Evolutionary conservation across 177 flowering plant species (phyloP), one percentile per base, ranked within the genome.

Genomic region (Vitis hybrid): DNA sequence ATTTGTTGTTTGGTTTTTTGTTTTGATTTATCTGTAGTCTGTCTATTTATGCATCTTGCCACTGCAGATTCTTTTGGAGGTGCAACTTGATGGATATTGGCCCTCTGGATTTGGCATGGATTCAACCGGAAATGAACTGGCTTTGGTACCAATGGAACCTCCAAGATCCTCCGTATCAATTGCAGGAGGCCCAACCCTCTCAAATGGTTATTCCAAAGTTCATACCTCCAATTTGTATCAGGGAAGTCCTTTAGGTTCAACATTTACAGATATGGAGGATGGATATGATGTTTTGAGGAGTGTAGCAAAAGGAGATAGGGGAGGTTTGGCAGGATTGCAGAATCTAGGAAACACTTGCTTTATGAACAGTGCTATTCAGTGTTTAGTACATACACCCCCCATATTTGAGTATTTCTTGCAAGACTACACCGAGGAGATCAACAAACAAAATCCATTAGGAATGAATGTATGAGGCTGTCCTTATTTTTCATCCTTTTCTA

Each of bases 331-430:
- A 12, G 99, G 99, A 66, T 74, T 96, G 76, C 93, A 87, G 82
- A 96, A 96, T 82, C 79, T 93, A 66, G 99, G 99, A 67, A 96
- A 96, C 75, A 96, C 99, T 76, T 96, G 99, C 75, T 96, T 95
- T 78, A 95, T 95, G 99, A 95, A 95, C 79, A 95, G 98, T 82
- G 82, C 99, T 39, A 70, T 95, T 71, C 99, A 96, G 63, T 96
- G 99, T 81, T 85, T 96, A 69, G 91, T 88, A 65, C 99, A 96
- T 68, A 96, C 99, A 14, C 92, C 95, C 4, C 88, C 85, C 3
- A 82, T 93, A 60, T 91, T 84, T 68, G 92, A 90, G 75, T 96
- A 90, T 70, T 96, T 96, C 79, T 75, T 92, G 82, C 82, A 86
- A 80, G 97, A 96, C 74, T 96, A 86, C 74, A 75, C 74, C 45